A percentile compares a stretch with the other conserved stretches of the same genome.
These are phyloP conservation scores for Blastomyces silverae DNA, from an alignment of 2,329 filamentous ascomycete species.

Conservation along the genomic window DNA sequence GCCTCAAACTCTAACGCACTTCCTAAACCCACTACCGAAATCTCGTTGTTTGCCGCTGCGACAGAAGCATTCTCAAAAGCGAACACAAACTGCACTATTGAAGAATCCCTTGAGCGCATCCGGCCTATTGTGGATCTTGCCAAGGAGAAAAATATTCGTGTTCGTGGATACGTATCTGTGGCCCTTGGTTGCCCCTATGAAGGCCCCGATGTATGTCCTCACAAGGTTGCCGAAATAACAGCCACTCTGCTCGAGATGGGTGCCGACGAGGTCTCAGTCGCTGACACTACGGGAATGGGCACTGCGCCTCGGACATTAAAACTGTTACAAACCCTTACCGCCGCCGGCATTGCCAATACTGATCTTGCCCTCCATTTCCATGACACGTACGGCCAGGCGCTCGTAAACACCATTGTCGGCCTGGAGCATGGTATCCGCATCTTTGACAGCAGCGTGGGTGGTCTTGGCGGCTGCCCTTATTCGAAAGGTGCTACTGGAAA, in stretches of 20 bases:
- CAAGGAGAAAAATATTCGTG: slow-evolving; percentile 50
- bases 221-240: slow-evolving; percentile 56
- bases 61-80: slow-evolving; percentile 59
- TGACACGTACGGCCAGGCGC: slow-evolving; percentile 59
- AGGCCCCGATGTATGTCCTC: slow-evolving; percentile 54
- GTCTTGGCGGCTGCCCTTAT: slow-evolving; percentile 59
- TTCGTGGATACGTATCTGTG: slow-evolving; percentile 59
- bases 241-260: slow-evolving; percentile 58
- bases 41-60: slow-evolving; percentile 59
- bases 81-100: slow-evolving; percentile 60
- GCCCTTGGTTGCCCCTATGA: slow-evolving; percentile 61
- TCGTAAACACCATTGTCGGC: slow-evolving; percentile 57
- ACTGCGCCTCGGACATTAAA: slow-evolving; percentile 55
- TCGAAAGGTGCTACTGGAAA: slow-evolving; percentile 61
- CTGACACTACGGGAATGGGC: slow-evolving; percentile 62
- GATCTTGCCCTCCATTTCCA: slow-evolving; percentile 61
- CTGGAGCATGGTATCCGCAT: slow-evolving; percentile 57
- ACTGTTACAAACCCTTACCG: slow-evolving; percentile 52
- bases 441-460: slow-evolving; percentile 58
- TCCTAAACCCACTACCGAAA: slow-evolving; percentile 44
- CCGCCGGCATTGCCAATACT: slow-evolving; percentile 53
- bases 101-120: slow-evolving; percentile 55
- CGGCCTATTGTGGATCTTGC: slow-evolving; percentile 52
- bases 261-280: slow-evolving; percentile 58
- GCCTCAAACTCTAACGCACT: slow-evolving; percentile 28